Base-by-base conservation (phyloP, 2,329 filamentous ascomycete genomes). In the Penicillium sp. region DNA sequence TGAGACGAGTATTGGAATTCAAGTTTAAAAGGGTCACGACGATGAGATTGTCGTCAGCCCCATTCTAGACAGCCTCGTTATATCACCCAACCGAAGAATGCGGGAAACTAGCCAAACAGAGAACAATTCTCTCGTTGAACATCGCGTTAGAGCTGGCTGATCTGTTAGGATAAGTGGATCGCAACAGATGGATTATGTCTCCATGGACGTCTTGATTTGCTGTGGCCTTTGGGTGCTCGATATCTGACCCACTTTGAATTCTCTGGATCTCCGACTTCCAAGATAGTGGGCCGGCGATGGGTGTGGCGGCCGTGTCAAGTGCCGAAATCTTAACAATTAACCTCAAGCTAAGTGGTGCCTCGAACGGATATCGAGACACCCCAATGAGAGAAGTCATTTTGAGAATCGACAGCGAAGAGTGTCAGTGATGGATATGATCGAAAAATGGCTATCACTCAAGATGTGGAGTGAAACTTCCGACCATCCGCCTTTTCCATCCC, bases 211-310 rank as follows among this genome's bases (percentile, higher is more conserved):
- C 45, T 67, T 28, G 57, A 37, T 42, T 42, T 70, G 39, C 54
- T 70, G 3, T 69, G 66, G 67, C 37, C 54, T 69, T 4, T 69
- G 65, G 67, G 67, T 65, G 5, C 69, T 68, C 48, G 67, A 70
- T 49, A 50, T 69, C 4, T 56, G 64, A 55, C 31, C 42, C 0
- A 35, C 47, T 4, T 25, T 54, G 63, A 2, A 66, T 67, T 62
- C 65, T 62, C 2, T 66, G 11, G 10, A 14, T 25, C 22, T 22
- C 14, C n/a, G 7, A 20, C n/a, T 2, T n/a, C 3, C 12, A 42
- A 42, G 20, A 20, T 7, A 20, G 38, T 8, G 60, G 63, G 62
- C 53, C 59, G 63, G 62, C 53, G 3, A 69, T 69, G 67, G 56
- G 55, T 1, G 68, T 69, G 11, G 63, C 56, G 43, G 68, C 68